phyloP scores from a whole-genome alignment of 2,329 filamentous ascomycete genomes.

The Cladophialophora carrionii region DNA sequence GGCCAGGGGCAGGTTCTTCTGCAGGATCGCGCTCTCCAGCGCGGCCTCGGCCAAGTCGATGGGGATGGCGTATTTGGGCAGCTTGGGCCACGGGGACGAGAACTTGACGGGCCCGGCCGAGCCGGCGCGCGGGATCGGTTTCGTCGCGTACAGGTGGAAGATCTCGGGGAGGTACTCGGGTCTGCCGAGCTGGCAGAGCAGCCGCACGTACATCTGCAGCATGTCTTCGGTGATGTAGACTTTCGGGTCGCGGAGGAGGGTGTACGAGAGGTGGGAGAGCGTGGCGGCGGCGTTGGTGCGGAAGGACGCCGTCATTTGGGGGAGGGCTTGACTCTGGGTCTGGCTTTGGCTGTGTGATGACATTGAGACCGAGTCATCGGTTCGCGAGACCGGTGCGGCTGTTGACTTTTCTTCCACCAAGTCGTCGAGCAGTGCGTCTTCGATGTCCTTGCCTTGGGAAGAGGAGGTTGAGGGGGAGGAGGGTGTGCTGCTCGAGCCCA shows the following conservation, averaged over 20 bases:
- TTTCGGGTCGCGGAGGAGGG: conserved; percentile 71
- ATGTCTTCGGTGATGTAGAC: conserved; percentile 78
- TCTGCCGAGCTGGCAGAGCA: conserved; percentile 72
- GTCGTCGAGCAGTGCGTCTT: conserved; percentile 43
- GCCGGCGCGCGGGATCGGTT: conserved; percentile 67
- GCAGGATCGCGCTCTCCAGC: conserved; percentile 76
- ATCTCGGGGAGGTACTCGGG: conserved; percentile 78
- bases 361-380: not conserved
- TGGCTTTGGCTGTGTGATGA: not conserved
- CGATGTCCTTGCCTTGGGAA: conserved; percentile 41
- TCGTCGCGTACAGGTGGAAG: conserved; percentile 80
- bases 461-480: conserved; percentile 6
- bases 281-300: conserved; percentile 47
- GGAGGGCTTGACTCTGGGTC: conserved; percentile 26
- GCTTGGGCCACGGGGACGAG: conserved; percentile 66
- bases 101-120: conserved; percentile 62
- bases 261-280: conserved; percentile 64
- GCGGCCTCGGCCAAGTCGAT: conserved; percentile 71
- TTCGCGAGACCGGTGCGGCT: not conserved
- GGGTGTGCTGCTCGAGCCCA: conserved; percentile 1
- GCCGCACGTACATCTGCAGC: conserved; percentile 73
- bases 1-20: conserved; percentile 75
- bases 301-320: conserved; percentile 40
- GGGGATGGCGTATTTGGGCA: conserved; percentile 72
- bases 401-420: conserved; percentile 35